Evolutionary conservation across 805 yeast species (phyloP), one percentile per base, ranked within the genome.

Genomic region (Wickerhamiella domercqiae): DNA sequence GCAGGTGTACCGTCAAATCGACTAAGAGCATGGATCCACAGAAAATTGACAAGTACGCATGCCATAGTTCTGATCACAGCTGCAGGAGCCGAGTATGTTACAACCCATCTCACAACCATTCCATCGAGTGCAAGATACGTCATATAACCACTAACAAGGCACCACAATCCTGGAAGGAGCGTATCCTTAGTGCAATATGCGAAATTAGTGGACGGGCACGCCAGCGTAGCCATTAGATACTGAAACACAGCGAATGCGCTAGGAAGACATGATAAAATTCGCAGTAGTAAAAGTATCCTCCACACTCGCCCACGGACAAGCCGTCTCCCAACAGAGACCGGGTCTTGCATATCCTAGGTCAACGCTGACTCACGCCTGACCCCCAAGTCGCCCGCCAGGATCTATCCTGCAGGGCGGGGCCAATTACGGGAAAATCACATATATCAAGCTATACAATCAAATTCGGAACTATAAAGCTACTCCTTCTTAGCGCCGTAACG

Each of bases 61-160:
- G 93, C 75, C 34, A 84, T 62, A 68, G 86, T 81, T 38, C 97
- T 65, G 16, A 87, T 68, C 14, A 86, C 80, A 0, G 94, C 93
- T 0, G 94, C 97, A 1, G 80, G 66, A 0, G 82, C 75, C 40
- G 84, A 78, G 56, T 87, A 87, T 31, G 78, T 82, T 31, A 86
- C 93, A 20, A 87, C 81, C 67, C 97, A 87, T 32, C 97, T 66
- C 21, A 83, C 78, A 77, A 86, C 82, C 34, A 87, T 62, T 0
- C 94, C 90, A 52, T 86, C 95, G 24, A 87, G 61, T 3, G 82
- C 81, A 1, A 84, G 74, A 56, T 76, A 83, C 6, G 93, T 75
- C 42, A 87, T 62, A 51, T 82, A 83, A 2, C 83, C 83, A 1
- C 93, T 73, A 7, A 87, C 97, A 3, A 79, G 51, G 54, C 95